These are phyloP conservation scores for Centrapalus pauciflorus DNA, from an alignment of 129 eudicot genomes.

Conservation along the genomic window DNA sequence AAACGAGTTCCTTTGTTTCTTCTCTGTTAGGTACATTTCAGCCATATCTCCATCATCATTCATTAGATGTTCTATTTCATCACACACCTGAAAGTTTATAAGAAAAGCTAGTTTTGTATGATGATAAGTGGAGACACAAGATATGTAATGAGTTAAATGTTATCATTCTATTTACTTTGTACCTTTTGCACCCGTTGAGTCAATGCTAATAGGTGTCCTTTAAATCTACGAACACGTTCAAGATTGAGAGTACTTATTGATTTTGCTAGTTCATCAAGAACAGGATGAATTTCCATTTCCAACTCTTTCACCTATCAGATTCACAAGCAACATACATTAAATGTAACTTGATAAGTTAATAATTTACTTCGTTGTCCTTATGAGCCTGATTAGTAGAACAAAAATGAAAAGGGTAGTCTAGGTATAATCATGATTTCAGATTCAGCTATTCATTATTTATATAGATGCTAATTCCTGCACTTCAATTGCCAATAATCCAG, in stretches of 20 bases:
- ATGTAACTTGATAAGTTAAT: background rate
- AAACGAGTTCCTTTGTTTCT: conserved; percentile 58
- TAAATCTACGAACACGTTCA: conserved; percentile 94
- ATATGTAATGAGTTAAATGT: background rate
- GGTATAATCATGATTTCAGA: background rate
- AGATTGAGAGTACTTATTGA: conserved; percentile 90
- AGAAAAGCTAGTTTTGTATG: background rate
- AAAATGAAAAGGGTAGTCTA: background rate
- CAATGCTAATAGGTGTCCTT: conserved; percentile 90
- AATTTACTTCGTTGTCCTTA: conserved; percentile 6
- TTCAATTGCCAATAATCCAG: background rate
- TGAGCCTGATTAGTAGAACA: background rate
- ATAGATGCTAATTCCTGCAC: background rate
- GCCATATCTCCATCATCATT: conserved; percentile 99
- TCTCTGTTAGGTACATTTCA: conserved; percentile 98
- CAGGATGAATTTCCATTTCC: conserved; percentile 92
- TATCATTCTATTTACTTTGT: background rate
- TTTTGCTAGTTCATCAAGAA: conserved; percentile 93
- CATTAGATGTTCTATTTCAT: conserved; percentile 97
- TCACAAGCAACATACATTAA: background rate
- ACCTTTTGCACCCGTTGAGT: conserved; percentile 99
- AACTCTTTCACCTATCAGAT: conserved; percentile 68
- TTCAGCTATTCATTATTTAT: background rate
- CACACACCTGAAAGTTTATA: conserved; percentile 63
- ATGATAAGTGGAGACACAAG: background rate